Conservation (phyloP, 768 basidiomycete species). For the Trametes cingulata region DNA sequence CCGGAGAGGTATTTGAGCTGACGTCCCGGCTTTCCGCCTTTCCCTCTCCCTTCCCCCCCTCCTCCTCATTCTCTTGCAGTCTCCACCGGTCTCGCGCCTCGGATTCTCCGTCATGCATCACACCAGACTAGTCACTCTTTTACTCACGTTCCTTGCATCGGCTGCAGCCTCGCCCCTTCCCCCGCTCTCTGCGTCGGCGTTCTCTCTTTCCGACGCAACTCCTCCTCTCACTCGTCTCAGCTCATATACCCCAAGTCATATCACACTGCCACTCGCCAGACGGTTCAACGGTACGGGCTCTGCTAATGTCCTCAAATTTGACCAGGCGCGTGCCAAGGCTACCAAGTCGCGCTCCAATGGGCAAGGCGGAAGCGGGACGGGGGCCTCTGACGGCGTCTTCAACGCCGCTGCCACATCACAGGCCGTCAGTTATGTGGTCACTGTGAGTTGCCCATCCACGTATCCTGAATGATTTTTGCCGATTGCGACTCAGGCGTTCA, state of each 20-base stretch:
- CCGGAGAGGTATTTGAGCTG: neutral
- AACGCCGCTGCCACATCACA: constrained; percentile 19
- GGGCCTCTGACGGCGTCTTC: constrained; percentile 1
- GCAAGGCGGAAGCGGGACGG: constrained; percentile 15
- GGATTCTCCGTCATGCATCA: neutral
- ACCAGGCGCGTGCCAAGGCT: constrained; percentile 24
- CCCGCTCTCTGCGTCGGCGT: neutral
- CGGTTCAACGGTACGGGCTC: constrained; percentile 22
- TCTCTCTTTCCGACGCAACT: neutral
- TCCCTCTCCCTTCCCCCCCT: neutral
- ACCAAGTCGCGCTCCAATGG: constrained; percentile 24
- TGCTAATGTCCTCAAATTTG: constrained; percentile 21
- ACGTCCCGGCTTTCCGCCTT: neutral
- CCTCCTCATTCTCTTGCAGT: neutral
- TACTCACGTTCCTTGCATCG: constrained; percentile 2
- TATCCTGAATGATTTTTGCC: too few species aligned
- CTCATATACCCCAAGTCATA: neutral
- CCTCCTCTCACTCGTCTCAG: neutral
- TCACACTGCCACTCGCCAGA: constrained; percentile 20
- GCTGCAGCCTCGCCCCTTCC: neutral
- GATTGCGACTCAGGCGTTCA: constrained; percentile 11
- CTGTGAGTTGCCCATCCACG: neutral
- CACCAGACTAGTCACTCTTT: constrained; percentile 21
- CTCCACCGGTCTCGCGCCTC: neutral
- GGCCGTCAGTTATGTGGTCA: constrained; percentile 30